phyloP scores from a whole-genome alignment of 2,329 filamentous ascomycete genomes.

The Fragosphaeria purpurea region DNA sequence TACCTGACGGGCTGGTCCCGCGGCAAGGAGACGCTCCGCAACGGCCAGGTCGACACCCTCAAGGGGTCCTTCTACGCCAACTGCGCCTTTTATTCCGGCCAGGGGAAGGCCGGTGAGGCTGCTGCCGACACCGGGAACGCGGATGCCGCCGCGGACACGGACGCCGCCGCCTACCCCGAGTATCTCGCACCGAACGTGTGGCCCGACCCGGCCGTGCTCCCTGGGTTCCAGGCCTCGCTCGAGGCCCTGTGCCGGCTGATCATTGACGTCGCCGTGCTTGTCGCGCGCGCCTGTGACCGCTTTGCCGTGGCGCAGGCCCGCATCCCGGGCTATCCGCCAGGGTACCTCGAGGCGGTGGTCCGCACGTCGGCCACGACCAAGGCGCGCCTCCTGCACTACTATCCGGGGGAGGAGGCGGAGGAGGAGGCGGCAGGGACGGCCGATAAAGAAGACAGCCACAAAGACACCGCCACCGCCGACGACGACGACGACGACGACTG shows the following conservation, averaged over 20 bases:
- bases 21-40: constrained; percentile 71
- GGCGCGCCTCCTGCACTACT: constrained; percentile 87
- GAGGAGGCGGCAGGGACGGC: background rate
- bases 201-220: constrained; percentile 59
- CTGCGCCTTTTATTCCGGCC: constrained; percentile 64
- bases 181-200: constrained; percentile 88
- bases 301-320: constrained; percentile 61
- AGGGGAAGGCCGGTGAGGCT: too few species aligned
- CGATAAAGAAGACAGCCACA: background rate
- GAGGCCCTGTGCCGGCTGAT: constrained; percentile 72
- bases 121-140: constrained; percentile 47
- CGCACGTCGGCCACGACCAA: constrained; percentile 80
- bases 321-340: constrained; percentile 62
- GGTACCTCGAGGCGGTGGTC: constrained; percentile 82
- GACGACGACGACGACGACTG: constrained; percentile 66
- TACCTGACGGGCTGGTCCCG: constrained; percentile 68
- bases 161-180: constrained; percentile 61
- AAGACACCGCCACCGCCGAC: background rate
- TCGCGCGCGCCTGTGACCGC: constrained; percentile 80
- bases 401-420: constrained; percentile 43
- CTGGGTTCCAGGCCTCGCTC: constrained; percentile 64
- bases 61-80: constrained; percentile 83
- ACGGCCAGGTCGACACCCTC: constrained; percentile 66
- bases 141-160: constrained; percentile 47
- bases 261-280: constrained; percentile 80